Conservation (phyloP, 2,329 filamentous ascomycete species). For the Penicillium sp. region DNA sequence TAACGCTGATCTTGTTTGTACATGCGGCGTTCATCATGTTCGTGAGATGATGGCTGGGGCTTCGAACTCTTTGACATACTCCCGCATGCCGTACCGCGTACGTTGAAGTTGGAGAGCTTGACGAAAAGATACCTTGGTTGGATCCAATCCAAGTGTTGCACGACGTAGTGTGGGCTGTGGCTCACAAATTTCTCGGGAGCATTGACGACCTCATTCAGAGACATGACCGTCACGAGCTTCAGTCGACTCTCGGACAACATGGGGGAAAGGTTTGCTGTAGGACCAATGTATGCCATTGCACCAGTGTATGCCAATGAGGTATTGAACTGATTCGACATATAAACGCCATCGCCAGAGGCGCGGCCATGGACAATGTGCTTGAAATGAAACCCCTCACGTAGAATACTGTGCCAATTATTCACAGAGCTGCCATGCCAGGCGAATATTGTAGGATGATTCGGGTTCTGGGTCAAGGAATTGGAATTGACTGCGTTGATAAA, state of each 20-base stretch:
- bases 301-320: constrained; percentile 56
- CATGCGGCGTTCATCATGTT: background rate
- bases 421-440: constrained; percentile 81
- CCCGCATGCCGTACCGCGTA: background rate
- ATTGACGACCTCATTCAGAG: constrained; percentile 84
- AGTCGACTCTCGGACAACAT: constrained; percentile 69
- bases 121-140: constrained; percentile 84
- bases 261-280: background rate
- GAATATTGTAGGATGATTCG: constrained; percentile 67
- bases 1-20: constrained; percentile 39
- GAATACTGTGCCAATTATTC: constrained; percentile 84
- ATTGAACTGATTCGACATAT: constrained; percentile 63
- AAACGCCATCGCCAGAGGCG: constrained; percentile 74
- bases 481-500: constrained; percentile 64
- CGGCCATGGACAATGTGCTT: constrained; percentile 62
- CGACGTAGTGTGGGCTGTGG: constrained; percentile 63
- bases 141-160: constrained; percentile 77
- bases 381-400: constrained; percentile 77
- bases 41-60: background rate
- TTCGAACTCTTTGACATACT: background rate
- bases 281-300: background rate
- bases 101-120: constrained; percentile 21
- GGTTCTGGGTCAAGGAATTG: constrained; percentile 34
- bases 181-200: constrained; percentile 60
- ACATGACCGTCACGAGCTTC: constrained; percentile 58